phyloP scores from a whole-genome alignment of 2,329 filamentous ascomycete species.

The Ophiocordyceps camponoti-floridani region DNA sequence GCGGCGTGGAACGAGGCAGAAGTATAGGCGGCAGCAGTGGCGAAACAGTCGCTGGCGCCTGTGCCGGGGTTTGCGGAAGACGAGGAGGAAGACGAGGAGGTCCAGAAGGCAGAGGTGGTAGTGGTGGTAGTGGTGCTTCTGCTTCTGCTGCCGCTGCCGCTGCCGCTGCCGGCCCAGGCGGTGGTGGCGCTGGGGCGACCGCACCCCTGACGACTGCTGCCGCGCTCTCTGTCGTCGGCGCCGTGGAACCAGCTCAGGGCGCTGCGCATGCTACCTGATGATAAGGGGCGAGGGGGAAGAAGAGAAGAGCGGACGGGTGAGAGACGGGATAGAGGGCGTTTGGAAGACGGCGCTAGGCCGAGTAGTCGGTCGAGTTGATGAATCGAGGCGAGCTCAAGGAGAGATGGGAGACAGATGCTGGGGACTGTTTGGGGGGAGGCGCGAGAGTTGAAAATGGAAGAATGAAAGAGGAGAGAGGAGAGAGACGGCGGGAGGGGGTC shows the following conservation, averaged over 20 bases:
- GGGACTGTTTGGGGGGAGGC: too few relatives aligned
- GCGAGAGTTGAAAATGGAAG: background rate
- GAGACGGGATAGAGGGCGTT: background rate
- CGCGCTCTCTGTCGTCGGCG: constrained; percentile 6
- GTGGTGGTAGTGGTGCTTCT: too few relatives aligned
- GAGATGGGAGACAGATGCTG: background rate
- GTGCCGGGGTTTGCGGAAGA: constrained; percentile 2
- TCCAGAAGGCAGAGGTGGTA: too few relatives aligned
- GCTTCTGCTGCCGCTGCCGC: too few relatives aligned
- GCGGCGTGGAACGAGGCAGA: constrained; percentile 10
- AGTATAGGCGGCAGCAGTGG: constrained; percentile 3
- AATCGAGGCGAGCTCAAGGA: background rate
- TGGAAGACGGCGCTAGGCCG: background rate
- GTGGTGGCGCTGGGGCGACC: constrained; percentile 3
- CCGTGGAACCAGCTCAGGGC: constrained; percentile 12
- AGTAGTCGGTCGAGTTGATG: background rate
- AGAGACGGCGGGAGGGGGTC: too few relatives aligned
- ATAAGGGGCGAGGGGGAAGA: background rate
- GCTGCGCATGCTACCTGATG: constrained; percentile 4
- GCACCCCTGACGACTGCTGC: background rate
- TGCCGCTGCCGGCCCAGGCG: constrained; percentile 2
- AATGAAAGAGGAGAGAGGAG: background rate
- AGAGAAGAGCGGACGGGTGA: background rate
- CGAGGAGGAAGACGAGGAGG: too few relatives aligned
- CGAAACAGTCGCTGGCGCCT: constrained; percentile 5